These are phyloP conservation scores for Closterium sp. DNA, from an alignment of 139 green algal genomes.

Conservation along the genomic window DNA sequence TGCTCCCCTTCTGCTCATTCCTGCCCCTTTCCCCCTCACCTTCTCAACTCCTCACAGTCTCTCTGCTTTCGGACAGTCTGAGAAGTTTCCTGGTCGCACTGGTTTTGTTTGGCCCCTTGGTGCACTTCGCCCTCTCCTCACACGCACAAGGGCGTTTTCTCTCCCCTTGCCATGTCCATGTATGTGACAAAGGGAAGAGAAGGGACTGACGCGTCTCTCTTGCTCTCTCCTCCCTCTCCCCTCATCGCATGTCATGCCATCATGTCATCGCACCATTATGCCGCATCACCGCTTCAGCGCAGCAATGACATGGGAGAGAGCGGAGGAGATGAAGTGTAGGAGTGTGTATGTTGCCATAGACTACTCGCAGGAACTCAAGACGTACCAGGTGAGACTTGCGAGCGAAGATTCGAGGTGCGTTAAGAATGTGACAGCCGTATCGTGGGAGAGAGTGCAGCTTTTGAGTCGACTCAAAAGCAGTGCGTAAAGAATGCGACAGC, in stretches of 20 bases:
- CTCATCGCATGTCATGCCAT: neutral
- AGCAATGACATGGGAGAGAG: conserved; percentile 33
- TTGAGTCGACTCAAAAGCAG: neutral
- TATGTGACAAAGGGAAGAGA: no score
- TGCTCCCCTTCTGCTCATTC: no score
- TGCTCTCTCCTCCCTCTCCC: no score
- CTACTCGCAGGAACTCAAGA: conserved; percentile 4
- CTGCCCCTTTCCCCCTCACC: no score
- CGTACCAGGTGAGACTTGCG: conserved; percentile 10
- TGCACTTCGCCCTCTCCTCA: no score
- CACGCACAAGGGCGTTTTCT: no score
- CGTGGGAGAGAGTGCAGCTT: neutral
- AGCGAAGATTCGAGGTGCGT: neutral
- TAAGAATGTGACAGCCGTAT: neutral
- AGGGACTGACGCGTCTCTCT: no score
- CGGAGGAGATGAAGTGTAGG: conserved; percentile 44
- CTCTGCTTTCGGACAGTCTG: no score
- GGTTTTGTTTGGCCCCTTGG: no score
- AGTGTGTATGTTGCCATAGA: conserved; percentile 15
- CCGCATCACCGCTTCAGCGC: conserved; percentile 3
- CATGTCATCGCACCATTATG: neutral
- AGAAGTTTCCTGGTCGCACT: no score
- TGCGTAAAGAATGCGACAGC: neutral
- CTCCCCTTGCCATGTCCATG: no score
- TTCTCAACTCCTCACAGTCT: no score